These are phyloP conservation scores for Fusarium pseudonygamai DNA, from an alignment of 2,329 filamentous ascomycete species.

Conservation along the genomic window DNA sequence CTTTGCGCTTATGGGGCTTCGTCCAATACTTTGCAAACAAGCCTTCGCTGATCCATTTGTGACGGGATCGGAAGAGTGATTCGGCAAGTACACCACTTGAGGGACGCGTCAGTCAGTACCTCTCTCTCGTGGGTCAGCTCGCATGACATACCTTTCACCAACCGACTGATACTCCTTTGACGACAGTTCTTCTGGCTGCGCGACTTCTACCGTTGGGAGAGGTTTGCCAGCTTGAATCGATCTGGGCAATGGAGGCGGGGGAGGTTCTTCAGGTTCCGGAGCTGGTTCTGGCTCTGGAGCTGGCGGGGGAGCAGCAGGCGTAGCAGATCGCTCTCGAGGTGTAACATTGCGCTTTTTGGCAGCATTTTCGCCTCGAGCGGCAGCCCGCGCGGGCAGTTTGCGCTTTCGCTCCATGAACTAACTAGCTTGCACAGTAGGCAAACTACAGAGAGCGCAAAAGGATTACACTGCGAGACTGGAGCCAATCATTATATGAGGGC, in stretches of 20 bases:
- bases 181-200: slow-evolving; percentile 71
- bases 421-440: slow-evolving; percentile 20
- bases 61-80: slow-evolving; percentile 76
- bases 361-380: slow-evolving; percentile 67
- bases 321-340: slow-evolving; percentile 62
- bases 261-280: slow-evolving; percentile 44
- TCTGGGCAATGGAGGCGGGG: slow-evolving; percentile 64
- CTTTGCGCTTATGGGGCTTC: slow-evolving; percentile 75
- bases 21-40: slow-evolving; percentile 83
- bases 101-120: slow-evolving; percentile 35
- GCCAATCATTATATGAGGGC: slow-evolving; percentile 46
- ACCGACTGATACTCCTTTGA: slow-evolving; percentile 76
- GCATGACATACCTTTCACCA: slow-evolving; percentile 68
- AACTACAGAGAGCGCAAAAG: slow-evolving; percentile 18
- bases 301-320: slow-evolving; percentile 54
- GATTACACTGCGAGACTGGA: slow-evolving; percentile 35
- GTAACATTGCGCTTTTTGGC: slow-evolving; percentile 69
- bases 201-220: slow-evolving; percentile 73
- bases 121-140: neutral
- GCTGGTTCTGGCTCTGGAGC: slow-evolving; percentile 38
- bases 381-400: slow-evolving; percentile 70
- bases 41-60: slow-evolving; percentile 76
- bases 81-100: slow-evolving; percentile 77
- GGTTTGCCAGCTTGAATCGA: slow-evolving; percentile 72
- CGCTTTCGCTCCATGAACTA: slow-evolving; percentile 70